Evolutionary conservation across 306 rosid species (phyloP), one percentile per base, ranked within the genome.

Genomic region (Corylus americana): DNA sequence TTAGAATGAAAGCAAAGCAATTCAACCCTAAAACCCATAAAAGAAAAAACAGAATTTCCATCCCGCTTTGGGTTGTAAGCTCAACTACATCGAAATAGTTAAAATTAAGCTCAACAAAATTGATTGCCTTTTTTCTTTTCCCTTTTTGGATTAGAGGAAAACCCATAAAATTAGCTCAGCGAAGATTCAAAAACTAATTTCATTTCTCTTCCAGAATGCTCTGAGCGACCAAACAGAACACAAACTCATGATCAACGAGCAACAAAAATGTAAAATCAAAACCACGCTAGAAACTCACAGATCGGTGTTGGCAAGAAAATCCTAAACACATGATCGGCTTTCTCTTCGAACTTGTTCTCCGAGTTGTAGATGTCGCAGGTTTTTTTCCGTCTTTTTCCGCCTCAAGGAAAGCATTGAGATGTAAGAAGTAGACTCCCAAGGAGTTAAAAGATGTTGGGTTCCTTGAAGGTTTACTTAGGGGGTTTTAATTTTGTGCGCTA

Each of bases 251-350:
- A 83, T 67, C 51, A 53, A 74, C 16, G 7, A 61, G 77, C 20
- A 79, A 54, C 11, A 68, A 25, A 11, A 18, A 39, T 4, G n/a
- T 22, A 29, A 3, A 57, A 54, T 64, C 20, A 39, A 55, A 27
- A 16, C n/a, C 8, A 44, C 42, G 51, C 58, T 55, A 62, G 62
- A 37, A 85, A 85, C 90, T 89, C 83, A 89, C 97, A 27, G 71
- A 80, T 78, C 7, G 77, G 61, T 22, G 48, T 39, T 51, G n/a
- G 57, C 59, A 72, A 77, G 82, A 75, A 78, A 91, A 76, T 80
- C 87, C 91, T 59, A 87, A 61, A 63, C 70, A 84, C 91, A 91
- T 88, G 77, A 85, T 81, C 86, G 83, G 31, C 75, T 64, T 58
- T 11, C 45, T 44, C 70, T 67, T n/a, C 14, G 27, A 17, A 58